phyloP scores from a whole-genome alignment of 352 stramenopile species.

The Phytopythium chamaehyphon region DNA sequence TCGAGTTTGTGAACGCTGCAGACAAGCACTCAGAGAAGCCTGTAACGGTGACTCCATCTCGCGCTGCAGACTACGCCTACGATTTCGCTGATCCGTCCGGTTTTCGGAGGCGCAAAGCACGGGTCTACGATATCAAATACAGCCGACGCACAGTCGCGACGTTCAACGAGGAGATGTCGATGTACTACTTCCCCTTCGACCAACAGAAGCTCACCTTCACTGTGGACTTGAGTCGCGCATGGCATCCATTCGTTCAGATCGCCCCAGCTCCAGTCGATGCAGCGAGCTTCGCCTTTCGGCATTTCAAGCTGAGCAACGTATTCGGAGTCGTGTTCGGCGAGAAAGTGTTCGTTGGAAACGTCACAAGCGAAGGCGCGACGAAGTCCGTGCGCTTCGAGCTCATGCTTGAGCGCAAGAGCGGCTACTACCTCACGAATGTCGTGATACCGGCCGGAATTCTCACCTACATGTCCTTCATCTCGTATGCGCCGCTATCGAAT shows the following conservation, averaged over 20 bases:
- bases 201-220: slow-evolving; percentile 54
- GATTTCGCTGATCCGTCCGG: slow-evolving; percentile 27
- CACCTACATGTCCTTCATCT: slow-evolving; percentile 51
- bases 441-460: slow-evolving; percentile 39
- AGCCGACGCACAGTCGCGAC: slow-evolving; percentile 30
- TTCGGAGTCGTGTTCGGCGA: slow-evolving; percentile 49
- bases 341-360: slow-evolving; percentile 45
- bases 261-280: slow-evolving; percentile 24
- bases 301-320: slow-evolving; percentile 56
- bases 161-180: slow-evolving; percentile 54
- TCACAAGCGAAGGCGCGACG: slow-evolving; percentile 25
- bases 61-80: slow-evolving; percentile 15
- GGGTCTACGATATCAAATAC: slow-evolving; percentile 31
- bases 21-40: slow-evolving; percentile 23
- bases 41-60: slow-evolving; percentile 16
- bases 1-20: slow-evolving; percentile 35
- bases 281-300: slow-evolving; percentile 34
- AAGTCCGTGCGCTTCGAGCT: slow-evolving; percentile 53
- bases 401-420: slow-evolving; percentile 43
- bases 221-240: slow-evolving; percentile 26
- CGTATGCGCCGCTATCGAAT: slow-evolving; percentile 31
- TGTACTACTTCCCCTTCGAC: slow-evolving; percentile 58
- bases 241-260: slow-evolving; percentile 26
- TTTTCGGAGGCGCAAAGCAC: slow-evolving; percentile 16
- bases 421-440: slow-evolving; percentile 59